Conservation (phyloP, 2,329 filamentous ascomycete genomes). For the Cladosporium sp. region DNA sequence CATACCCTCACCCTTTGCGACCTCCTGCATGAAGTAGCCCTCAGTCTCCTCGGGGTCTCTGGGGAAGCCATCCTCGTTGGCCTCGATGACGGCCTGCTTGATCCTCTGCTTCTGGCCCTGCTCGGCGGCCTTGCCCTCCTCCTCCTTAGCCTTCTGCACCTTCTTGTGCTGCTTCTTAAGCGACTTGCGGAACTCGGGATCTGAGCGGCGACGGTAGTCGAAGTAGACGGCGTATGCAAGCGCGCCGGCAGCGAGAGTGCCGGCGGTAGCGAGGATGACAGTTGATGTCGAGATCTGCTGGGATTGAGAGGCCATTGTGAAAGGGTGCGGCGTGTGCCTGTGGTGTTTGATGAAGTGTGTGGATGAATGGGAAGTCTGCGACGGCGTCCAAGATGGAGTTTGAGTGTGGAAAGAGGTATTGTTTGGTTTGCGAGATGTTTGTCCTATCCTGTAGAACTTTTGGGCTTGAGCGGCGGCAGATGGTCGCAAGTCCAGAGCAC, state of each 20-base stretch:
- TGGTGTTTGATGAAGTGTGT: neutral
- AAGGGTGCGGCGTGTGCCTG: neutral
- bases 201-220: slow-evolving; percentile 60
- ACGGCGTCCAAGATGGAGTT: slow-evolving; percentile 2
- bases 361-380: neutral
- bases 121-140: slow-evolving; percentile 62
- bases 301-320: slow-evolving; percentile 31
- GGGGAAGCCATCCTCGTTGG: slow-evolving; percentile 89
- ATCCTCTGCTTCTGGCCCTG: slow-evolving; percentile 69
- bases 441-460: neutral
- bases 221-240: slow-evolving; percentile 65
- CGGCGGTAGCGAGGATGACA: slow-evolving; percentile 54
- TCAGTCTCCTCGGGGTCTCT: slow-evolving; percentile 88
- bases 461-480: neutral
- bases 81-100: slow-evolving; percentile 69
- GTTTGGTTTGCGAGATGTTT: neutral
- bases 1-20: slow-evolving; percentile 80
- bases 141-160: slow-evolving; percentile 67
- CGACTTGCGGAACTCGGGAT: slow-evolving; percentile 58
- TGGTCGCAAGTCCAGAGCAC: neutral
- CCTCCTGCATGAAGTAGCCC: slow-evolving; percentile 93
- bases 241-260: slow-evolving; percentile 55
- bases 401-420: neutral
- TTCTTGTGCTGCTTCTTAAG: slow-evolving; percentile 71
- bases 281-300: slow-evolving; percentile 51